phyloP scores from a whole-genome alignment of 768 basidiomycete species.

The Suillus placidus region DNA sequence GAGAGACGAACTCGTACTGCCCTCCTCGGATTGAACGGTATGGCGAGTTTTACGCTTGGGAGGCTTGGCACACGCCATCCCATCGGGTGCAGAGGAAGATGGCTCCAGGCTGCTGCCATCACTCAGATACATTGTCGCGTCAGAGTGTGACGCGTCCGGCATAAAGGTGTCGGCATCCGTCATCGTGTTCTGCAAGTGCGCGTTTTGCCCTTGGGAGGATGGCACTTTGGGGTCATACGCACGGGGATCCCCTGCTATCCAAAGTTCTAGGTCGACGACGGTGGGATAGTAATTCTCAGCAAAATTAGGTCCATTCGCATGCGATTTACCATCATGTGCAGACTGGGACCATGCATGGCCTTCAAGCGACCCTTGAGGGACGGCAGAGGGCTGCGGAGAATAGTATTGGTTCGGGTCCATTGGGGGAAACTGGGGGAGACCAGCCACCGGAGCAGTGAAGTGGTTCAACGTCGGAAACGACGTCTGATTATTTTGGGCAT shows the following conservation, averaged over 20 bases:
- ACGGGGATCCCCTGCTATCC: not conserved
- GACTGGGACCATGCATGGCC: not conserved
- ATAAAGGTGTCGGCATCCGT: not conserved
- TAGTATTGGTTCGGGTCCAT: not conserved
- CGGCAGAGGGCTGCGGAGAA: not conserved
- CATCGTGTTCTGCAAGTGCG: not conserved
- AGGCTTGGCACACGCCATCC: no score
- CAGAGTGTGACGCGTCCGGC: not conserved
- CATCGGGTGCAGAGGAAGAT: not conserved
- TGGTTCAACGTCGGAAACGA: not conserved
- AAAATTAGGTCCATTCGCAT: not conserved
- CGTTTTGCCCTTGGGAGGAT: not conserved
- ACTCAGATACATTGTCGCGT: no score
- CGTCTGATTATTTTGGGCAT: not conserved
- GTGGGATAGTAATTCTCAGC: not conserved
- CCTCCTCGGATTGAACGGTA: not conserved
- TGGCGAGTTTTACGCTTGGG: not conserved
- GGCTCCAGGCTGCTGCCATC: not conserved
- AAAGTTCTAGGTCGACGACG: not conserved
- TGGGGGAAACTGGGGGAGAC: not conserved
- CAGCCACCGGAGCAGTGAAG: not conserved
- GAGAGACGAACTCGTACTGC: not conserved
- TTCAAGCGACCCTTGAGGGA: not conserved
- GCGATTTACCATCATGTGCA: not conserved
- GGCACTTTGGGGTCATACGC: not conserved